A percentile compares a stretch with the other conserved stretches of the same genome.
phyloP scores from a whole-genome alignment of 768 basidiomycete genomes.

The Suillus plorans region DNA sequence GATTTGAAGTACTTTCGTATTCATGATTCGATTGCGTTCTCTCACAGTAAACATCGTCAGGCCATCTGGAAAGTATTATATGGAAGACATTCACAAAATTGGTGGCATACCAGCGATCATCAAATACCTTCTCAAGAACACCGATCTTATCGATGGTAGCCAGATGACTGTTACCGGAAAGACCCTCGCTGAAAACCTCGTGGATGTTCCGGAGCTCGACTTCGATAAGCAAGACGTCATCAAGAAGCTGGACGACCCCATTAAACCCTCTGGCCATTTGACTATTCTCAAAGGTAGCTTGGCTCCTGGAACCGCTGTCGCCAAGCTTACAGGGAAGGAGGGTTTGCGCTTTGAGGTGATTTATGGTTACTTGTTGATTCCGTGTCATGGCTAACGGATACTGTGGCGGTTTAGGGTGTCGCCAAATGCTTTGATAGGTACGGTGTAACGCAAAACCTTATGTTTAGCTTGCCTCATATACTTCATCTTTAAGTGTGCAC shows the following conservation, averaged over 20 bases:
- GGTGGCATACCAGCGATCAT: conserved; percentile 84
- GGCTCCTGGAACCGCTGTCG: conserved; percentile 83
- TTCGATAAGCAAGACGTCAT: conserved; percentile 80
- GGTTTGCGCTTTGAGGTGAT: conserved; percentile 77
- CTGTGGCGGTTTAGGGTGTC: conserved; percentile 45
- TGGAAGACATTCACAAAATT: conserved; percentile 86
- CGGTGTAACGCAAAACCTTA: conserved; percentile 5
- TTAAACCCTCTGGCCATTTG: conserved; percentile 86
- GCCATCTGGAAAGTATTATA: conserved; percentile 84
- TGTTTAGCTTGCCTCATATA: not conserved
- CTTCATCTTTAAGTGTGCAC: conserved; percentile 45
- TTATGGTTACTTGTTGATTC: not conserved
- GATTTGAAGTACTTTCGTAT: conserved; percentile 62
- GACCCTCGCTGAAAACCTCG: conserved; percentile 85
- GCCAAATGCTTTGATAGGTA: conserved; percentile 81
- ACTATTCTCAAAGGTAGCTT: conserved; percentile 88
- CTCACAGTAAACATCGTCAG: conserved; percentile 30
- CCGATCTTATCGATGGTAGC: conserved; percentile 75
- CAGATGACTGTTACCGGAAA: conserved; percentile 91
- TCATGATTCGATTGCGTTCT: not conserved
- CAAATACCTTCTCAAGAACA: conserved; percentile 80
- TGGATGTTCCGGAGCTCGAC: conserved; percentile 68
- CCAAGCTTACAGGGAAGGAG: conserved; percentile 94
- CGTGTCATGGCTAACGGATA: conserved; percentile 5
- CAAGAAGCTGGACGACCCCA: conserved; percentile 67